phyloP scores from a whole-genome alignment of 495 filamentous ascomycete genomes.

The Choiromyces venosus region DNA sequence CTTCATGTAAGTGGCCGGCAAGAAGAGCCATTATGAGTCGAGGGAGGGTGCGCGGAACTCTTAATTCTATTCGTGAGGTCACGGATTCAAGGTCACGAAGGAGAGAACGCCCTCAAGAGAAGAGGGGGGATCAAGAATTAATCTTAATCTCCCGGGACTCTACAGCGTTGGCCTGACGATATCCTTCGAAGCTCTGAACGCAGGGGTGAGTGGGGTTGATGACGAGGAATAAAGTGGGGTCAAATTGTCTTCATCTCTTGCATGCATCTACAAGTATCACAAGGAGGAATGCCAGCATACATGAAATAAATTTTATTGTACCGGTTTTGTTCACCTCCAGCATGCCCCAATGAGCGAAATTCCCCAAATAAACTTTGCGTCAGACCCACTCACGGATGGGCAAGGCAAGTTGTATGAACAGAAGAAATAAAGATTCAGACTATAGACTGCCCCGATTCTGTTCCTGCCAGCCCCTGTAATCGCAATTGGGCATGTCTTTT shows the following conservation, averaged over 20 bases:
- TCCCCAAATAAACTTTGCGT: neutral
- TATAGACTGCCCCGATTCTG: neutral
- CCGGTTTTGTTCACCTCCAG: neutral
- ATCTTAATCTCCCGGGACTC: neutral
- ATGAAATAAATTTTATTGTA: neutral
- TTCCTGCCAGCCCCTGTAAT: neutral
- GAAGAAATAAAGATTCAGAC: neutral
- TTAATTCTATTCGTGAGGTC: neutral
- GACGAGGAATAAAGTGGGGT: conserved; percentile 1
- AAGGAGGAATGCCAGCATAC: neutral
- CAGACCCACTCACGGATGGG: neutral
- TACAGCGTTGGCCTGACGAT: neutral
- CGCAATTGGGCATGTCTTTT: neutral
- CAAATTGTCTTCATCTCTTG: neutral
- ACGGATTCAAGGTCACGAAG: neutral
- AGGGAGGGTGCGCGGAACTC: neutral
- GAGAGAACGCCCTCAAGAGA: neutral
- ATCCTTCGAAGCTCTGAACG: neutral
- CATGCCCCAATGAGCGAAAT: neutral
- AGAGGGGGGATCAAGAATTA: neutral
- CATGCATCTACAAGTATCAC: neutral
- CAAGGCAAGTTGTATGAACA: neutral
- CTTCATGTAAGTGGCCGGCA: neutral
- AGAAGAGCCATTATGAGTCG: neutral
- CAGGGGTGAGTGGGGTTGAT: conserved; percentile 1